Percentiles rank a stretch among this genome's conserved stretches.
Evolutionary conservation across 306 rosid genomes (phyloP).

Genomic region (Vachellia collinsii): DNA sequence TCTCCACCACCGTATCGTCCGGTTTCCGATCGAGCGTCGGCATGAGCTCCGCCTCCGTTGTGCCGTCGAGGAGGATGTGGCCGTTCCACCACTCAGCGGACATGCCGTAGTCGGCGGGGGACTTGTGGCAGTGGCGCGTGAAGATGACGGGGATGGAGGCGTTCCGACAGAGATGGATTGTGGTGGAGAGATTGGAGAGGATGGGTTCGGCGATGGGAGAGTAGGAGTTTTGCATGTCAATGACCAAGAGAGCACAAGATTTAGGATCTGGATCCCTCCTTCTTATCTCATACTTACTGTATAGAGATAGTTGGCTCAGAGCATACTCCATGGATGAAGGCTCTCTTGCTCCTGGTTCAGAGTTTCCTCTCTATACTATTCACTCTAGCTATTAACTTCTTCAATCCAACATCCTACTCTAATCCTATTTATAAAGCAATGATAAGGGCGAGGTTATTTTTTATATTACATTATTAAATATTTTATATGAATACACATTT

Average conservation of each 20-base stretch:
- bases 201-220: slow-evolving; percentile 58
- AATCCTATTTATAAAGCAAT: no score
- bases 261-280: slow-evolving; percentile 57
- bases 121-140: slow-evolving; percentile 72
- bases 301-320: slow-evolving; percentile 8
- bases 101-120: slow-evolving; percentile 55
- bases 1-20: slow-evolving; percentile 51
- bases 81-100: slow-evolving; percentile 76
- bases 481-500: no score
- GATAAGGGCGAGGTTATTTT: background rate
- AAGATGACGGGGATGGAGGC: slow-evolving; percentile 71
- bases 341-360: background rate
- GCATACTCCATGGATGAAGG: slow-evolving; percentile 27
- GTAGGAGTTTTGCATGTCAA: slow-evolving; percentile 71
- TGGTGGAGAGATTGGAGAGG: slow-evolving; percentile 55
- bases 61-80: slow-evolving; percentile 61
- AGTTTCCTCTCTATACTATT: background rate
- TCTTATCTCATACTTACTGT: slow-evolving; percentile 58
- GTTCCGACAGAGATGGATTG: slow-evolving; percentile 61
- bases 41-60: slow-evolving; percentile 54
- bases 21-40: slow-evolving; percentile 41
- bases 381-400: background rate
- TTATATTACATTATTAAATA: no score
- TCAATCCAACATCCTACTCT: background rate
- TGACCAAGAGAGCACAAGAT: slow-evolving; percentile 58